These are phyloP conservation scores for Jackrogersella multiformis DNA, from an alignment of 495 filamentous ascomycete genomes.

Conservation along the genomic window DNA sequence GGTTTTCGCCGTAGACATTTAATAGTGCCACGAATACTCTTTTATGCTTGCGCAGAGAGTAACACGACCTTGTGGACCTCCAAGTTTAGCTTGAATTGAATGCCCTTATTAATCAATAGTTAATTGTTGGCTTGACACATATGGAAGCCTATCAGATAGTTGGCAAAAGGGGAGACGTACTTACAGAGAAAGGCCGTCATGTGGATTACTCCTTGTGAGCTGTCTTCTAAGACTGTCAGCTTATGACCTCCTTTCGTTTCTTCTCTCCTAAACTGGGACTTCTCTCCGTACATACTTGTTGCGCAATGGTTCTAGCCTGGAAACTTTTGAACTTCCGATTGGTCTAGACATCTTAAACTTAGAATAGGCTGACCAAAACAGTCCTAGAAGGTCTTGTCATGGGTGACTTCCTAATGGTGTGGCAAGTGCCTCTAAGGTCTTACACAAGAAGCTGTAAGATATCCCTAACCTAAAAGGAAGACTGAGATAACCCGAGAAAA, in stretches of 20 bases:
- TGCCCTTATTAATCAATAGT: not conserved
- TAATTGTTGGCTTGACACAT: too few relatives aligned
- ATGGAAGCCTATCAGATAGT: not conserved
- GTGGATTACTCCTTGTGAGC: constrained; percentile 2
- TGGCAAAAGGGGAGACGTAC: not conserved
- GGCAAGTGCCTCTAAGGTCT: not conserved
- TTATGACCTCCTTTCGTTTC: not conserved
- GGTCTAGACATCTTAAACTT: not conserved
- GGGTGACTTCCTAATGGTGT: constrained; percentile 1
- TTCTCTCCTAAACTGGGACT: not conserved
- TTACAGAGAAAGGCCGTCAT: not conserved
- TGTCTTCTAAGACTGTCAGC: not conserved
- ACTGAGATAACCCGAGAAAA: not conserved
- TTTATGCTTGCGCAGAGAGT: not conserved
- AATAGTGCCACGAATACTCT: not conserved
- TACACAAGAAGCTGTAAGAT: not conserved
- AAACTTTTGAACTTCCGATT: not conserved
- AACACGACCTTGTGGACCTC: not conserved
- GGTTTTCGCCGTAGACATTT: not conserved
- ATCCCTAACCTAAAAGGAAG: not conserved
- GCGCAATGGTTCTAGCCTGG: not conserved
- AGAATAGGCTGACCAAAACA: not conserved
- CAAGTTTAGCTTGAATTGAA: not conserved
- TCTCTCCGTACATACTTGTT: not conserved
- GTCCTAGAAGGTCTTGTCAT: not conserved